Evolutionary conservation across 148 eudicot species (phyloP), one percentile per base, ranked within the genome.

Genomic region (Persicaria tinctoria): DNA sequence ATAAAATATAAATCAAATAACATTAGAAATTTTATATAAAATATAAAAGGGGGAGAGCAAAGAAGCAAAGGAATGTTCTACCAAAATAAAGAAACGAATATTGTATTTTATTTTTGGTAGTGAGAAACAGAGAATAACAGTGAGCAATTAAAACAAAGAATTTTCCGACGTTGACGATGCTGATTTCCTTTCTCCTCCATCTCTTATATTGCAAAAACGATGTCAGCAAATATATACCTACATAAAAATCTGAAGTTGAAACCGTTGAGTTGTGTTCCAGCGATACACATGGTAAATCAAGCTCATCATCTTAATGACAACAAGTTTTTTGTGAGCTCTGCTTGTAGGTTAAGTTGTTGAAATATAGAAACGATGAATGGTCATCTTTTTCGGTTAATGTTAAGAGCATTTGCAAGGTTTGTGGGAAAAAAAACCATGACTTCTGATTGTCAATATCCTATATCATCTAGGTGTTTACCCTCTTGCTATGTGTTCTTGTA

Each of bases 191-290:
- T n/a, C n/a, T n/a, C n/a, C n/a, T n/a, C n/a, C n/a, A n/a, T n/a
- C n/a, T n/a, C n/a, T n/a, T n/a, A n/a, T n/a, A n/a, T n/a, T n/a
- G n/a, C n/a, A n/a, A n/a, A n/a, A n/a, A n/a, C n/a, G n/a, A n/a
- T n/a, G n/a, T n/a, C n/a, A n/a, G n/a, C n/a, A n/a, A n/a, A n/a
- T n/a, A n/a, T n/a, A n/a, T n/a, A n/a, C n/a, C n/a, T n/a, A n/a
- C n/a, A n/a, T n/a, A n/a, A n/a, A n/a, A 47, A 50, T 47, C 73
- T 13, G 73, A 70, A 50, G 73, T 17, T 6, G 73, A 70, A 70
- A 70, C 73, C 16, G 73, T 70, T 2, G 73, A 70, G 51, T 50
- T 13, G 32, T 8, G 73, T 50, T 70, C 54, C 5, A 13, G 54
- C n/a, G 73, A 12, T 48, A 23, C 38, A 48, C 54, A 17, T 47